Conservation (phyloP, 345 rosid genomes). For the Lumnitzera littorea region DNA sequence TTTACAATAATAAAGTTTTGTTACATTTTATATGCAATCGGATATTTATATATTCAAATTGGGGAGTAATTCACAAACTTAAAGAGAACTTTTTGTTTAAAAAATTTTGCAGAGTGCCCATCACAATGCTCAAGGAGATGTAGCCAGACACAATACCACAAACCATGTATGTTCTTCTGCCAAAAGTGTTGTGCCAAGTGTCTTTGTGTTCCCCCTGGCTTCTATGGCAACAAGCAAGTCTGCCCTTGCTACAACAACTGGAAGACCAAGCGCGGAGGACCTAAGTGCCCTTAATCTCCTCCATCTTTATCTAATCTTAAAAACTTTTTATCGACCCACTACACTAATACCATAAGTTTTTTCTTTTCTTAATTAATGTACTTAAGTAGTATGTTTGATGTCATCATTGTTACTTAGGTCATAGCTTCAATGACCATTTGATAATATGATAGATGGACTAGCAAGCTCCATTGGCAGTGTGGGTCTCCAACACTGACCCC, state of each 20-base stretch:
- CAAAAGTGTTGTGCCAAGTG: conserved; percentile 69
- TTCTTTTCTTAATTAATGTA: too few relatives aligned
- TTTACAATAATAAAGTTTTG: neutral
- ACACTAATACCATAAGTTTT: neutral
- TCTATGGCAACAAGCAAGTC: conserved; percentile 49
- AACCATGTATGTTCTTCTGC: conserved; percentile 75
- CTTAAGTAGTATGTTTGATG: too few relatives aligned
- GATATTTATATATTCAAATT: neutral
- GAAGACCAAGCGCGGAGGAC: conserved; percentile 65
- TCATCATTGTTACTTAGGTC: neutral
- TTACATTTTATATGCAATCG: neutral
- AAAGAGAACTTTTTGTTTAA: neutral
- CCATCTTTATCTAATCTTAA: neutral
- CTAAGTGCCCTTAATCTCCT: conserved; percentile 54
- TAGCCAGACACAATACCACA: conserved; percentile 48
- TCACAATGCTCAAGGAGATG: conserved; percentile 55
- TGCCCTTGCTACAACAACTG: conserved; percentile 74
- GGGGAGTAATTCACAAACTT: neutral
- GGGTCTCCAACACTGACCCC: neutral
- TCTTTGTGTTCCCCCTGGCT: conserved; percentile 79
- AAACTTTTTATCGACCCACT: neutral
- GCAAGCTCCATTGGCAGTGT: conserved; percentile 1
- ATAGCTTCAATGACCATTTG: neutral
- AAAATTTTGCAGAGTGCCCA: conserved; percentile 35
- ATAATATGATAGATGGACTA: neutral